Evolutionary conservation across 345 rosid species (phyloP).

Genomic region (Linum lewisii): DNA sequence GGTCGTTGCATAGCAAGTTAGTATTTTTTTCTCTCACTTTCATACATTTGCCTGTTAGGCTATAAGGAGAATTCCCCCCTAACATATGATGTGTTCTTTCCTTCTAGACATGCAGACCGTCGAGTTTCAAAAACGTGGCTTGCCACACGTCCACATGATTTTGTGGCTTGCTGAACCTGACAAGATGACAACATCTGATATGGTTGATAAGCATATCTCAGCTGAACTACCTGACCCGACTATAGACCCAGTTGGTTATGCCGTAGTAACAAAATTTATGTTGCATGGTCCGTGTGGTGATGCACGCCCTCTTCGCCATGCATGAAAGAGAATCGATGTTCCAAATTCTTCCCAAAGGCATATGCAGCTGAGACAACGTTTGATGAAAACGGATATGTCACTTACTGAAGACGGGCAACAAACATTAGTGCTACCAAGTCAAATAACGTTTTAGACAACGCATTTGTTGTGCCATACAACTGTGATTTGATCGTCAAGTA

Average conservation of each 20-base stretch:
- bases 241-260: not conserved
- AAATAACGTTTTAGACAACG: not conserved
- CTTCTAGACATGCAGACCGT: not conserved
- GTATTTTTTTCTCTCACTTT: not conserved
- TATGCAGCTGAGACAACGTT: not conserved
- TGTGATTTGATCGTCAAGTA: not conserved
- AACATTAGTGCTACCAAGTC: not conserved
- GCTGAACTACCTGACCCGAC: not conserved
- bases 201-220: not conserved
- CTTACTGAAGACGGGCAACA: not conserved
- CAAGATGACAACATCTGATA: not conserved
- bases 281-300: slow-evolving; percentile 7
- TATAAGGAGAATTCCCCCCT: too few relatives aligned
- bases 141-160: not conserved
- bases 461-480: slow-evolving; percentile 1
- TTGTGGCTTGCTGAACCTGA: not conserved
- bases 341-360: not conserved
- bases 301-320: not conserved
- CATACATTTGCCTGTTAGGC: not conserved
- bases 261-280: not conserved
- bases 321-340: not conserved
- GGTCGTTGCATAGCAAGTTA: not conserved
- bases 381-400: not conserved
- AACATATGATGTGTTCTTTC: too few relatives aligned
- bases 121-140: not conserved